Percentiles rank a stretch among this genome's conserved stretches.
Conservation (phyloP, 1,284 basidiomycete genomes). For the Fomitopsis schrenkii region DNA sequence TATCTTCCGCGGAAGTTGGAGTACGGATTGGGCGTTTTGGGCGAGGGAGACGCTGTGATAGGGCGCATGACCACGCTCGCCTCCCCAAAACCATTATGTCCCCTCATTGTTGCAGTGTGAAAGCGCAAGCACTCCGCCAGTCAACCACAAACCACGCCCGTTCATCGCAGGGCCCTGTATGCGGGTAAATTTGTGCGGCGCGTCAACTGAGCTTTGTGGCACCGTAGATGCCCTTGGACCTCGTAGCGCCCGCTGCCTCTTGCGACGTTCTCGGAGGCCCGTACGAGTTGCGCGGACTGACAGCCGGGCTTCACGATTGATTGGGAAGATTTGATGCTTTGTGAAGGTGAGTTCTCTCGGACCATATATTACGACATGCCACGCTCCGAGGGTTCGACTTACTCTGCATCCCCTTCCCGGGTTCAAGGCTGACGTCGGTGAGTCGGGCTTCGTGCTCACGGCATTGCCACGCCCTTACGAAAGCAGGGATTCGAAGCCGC, state of each 20-base stretch:
- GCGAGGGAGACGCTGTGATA: no score
- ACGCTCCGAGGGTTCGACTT: background rate
- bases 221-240: background rate
- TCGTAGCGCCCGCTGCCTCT: background rate
- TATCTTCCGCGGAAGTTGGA: no score
- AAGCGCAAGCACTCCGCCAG: no score
- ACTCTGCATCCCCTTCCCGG: background rate
- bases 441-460: no score
- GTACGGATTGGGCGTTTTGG: no score
- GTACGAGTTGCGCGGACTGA: background rate
- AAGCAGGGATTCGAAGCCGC: no score
- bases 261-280: background rate
- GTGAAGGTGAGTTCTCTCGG: background rate
- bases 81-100: no score
- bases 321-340: background rate
- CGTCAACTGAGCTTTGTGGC: background rate
- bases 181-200: background rate
- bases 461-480: no score
- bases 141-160: no score
- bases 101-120: no score
- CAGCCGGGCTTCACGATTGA: background rate
- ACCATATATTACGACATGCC: background rate
- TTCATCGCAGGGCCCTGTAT: background rate
- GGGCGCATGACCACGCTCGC: no score
- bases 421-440: background rate